A percentile compares a stretch with the other conserved stretches of the same genome.
Conservation (phyloP, 441 rosid species). For the Gossypium schwendimanii region DNA sequence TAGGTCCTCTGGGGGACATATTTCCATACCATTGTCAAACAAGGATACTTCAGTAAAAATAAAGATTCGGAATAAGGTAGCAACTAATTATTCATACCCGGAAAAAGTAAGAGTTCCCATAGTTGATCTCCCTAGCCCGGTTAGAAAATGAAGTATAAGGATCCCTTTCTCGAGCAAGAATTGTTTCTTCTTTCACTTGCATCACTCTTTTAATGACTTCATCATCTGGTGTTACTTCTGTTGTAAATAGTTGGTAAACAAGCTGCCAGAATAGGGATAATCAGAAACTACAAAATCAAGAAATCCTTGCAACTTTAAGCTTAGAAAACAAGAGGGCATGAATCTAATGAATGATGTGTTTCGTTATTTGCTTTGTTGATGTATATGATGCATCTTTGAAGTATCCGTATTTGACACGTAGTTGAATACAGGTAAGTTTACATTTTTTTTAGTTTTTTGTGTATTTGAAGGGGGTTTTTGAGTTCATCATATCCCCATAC, state of each 20-base stretch:
- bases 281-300: conserved; percentile 2
- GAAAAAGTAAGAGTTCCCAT: conserved; percentile 84
- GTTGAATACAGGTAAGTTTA: too few relatives aligned
- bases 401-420: too few relatives aligned
- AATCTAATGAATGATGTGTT: not conserved
- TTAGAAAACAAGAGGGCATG: not conserved
- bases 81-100: conserved; percentile 43
- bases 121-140: conserved; percentile 79
- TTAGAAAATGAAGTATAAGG: conserved; percentile 79
- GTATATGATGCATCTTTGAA: not conserved
- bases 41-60: not conserved
- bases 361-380: not conserved
- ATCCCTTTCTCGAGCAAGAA: conserved; percentile 89
- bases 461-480: too few relatives aligned
- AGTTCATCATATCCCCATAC: too few relatives aligned
- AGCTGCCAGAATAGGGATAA: conserved; percentile 3
- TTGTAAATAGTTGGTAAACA: conserved; percentile 62
- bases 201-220: conserved; percentile 86
- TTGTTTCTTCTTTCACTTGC: conserved; percentile 93
- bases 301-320: not conserved
- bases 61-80: not conserved
- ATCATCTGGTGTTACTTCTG: conserved; percentile 72
- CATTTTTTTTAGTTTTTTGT: too few relatives aligned
- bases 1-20: not conserved
- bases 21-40: not conserved